phyloP scores from a whole-genome alignment of 306 rosid genomes.

The Fragaria vesca region DNA sequence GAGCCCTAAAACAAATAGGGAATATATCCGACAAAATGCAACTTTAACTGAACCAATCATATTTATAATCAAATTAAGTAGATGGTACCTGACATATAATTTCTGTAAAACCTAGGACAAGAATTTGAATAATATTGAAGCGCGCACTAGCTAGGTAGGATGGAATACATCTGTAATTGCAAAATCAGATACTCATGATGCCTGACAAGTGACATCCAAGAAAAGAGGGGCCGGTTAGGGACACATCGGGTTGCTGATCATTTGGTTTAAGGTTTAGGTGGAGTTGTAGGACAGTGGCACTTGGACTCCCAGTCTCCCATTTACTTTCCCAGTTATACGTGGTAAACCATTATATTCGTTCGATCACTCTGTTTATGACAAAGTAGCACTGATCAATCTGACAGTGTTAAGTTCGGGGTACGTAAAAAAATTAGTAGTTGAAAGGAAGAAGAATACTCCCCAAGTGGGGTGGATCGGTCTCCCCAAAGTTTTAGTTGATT shows the following conservation, averaged over 20 bases:
- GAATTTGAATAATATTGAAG: background rate
- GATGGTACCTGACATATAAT: background rate
- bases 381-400: background rate
- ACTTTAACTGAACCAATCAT: constrained; percentile 16
- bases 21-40: background rate
- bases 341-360: background rate
- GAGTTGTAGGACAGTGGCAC: background rate
- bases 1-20: background rate
- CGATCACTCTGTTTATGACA: background rate
- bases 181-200: background rate
- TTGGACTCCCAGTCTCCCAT: background rate
- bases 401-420: background rate
- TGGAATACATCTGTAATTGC: background rate
- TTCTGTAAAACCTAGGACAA: background rate
- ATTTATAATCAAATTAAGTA: background rate
- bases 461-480: too few species aligned
- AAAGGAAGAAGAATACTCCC: too few species aligned
- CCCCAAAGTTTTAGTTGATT: too few species aligned
- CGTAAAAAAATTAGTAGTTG: background rate
- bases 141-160: background rate
- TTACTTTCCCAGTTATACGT: background rate
- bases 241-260: background rate
- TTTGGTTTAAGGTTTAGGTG: background rate
- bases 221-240: background rate
- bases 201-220: background rate